Evolutionary conservation across 192 early-diverging fungal species (phyloP), one percentile per base, ranked within the genome.

Genomic region (Tieghemiomyces parasiticus): DNA sequence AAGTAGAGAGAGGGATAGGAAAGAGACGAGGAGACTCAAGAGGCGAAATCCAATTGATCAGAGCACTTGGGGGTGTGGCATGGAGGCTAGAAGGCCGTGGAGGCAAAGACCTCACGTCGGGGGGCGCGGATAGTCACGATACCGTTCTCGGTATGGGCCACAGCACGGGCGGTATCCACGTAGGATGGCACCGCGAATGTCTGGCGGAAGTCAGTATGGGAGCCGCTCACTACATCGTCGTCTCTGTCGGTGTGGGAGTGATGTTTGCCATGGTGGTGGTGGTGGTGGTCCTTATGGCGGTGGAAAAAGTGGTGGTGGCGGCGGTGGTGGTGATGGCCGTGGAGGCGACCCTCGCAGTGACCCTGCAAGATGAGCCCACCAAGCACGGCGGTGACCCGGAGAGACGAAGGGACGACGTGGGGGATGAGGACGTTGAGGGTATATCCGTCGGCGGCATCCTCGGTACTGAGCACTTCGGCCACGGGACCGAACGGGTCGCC

Each of bases 121-220:
- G 55, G 55, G 24, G 55, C 55, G 13, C 26, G 6, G n/a, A 58
- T 58, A 26, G 55, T 58, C 34, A 58, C 35, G 35, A 58, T 58
- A 26, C 55, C 55, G 35, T 58, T 58, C 32, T 58, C 55, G 20
- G 55, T 58, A 22, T 38, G 35, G 32, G 55, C 55, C 14, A 14
- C 33, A 1, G 55, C 55, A 30, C 33, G 30, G 9, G 55, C 16
- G 3, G 55, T 58, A 58, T 58, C 55, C 9, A 58, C 35, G 24
- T 58, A 58, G 35, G 55, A 34, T 4, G 55, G 55, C 14, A 58
- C 55, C 14, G 55, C n/a, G n/a, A 58, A 38, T 14, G 33, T 35
- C 24, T 58, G 32, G 33, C 22, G 22, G 32, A 58, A 58, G 6
- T n/a, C 29, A 29, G 8, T 28, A 30, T 28, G 29, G 19, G 26